Evolutionary conservation across 441 rosid species (phyloP).

Genomic region (Populus hybrid): DNA sequence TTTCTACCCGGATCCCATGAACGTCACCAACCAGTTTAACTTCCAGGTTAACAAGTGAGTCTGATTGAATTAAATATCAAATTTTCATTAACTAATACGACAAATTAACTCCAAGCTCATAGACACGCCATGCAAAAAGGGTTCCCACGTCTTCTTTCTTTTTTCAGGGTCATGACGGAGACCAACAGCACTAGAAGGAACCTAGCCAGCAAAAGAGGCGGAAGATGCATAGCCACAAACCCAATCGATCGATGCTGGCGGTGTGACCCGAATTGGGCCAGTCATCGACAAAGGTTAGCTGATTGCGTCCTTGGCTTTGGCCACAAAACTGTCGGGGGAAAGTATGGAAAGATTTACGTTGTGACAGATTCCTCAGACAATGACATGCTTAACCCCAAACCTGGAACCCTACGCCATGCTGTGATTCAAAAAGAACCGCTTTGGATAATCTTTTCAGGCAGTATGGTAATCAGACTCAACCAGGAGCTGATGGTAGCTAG

Average conservation of each 20-base stretch:
- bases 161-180: conserved; percentile 1
- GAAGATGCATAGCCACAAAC: conserved; percentile 44
- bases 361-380: conserved; percentile 50
- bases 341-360: conserved; percentile 37
- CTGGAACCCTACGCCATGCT: conserved; percentile 62
- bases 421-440: conserved; percentile 55
- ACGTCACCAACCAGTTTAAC: conserved; percentile 36
- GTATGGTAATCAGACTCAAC: conserved; percentile 52
- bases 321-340: conserved; percentile 53
- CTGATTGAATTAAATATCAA: not conserved
- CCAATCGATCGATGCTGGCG: conserved; percentile 70
- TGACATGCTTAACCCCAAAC: conserved; percentile 42
- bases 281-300: conserved; percentile 45
- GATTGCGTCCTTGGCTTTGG: conserved; percentile 67
- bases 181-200: conserved; percentile 40
- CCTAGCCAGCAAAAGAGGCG: conserved; percentile 7
- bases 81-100: not conserved
- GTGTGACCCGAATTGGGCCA: conserved; percentile 48
- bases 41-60: conserved; percentile 27
- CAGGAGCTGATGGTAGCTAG: conserved; percentile 52
- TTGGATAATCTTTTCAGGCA: conserved; percentile 51
- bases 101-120: not conserved
- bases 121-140: not conserved
- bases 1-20: conserved; percentile 34
- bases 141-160: not conserved